Evolutionary conservation across 1,284 basidiomycete genomes (phyloP), one percentile per base, ranked within the genome.

Genomic region (Tilletia caries): DNA sequence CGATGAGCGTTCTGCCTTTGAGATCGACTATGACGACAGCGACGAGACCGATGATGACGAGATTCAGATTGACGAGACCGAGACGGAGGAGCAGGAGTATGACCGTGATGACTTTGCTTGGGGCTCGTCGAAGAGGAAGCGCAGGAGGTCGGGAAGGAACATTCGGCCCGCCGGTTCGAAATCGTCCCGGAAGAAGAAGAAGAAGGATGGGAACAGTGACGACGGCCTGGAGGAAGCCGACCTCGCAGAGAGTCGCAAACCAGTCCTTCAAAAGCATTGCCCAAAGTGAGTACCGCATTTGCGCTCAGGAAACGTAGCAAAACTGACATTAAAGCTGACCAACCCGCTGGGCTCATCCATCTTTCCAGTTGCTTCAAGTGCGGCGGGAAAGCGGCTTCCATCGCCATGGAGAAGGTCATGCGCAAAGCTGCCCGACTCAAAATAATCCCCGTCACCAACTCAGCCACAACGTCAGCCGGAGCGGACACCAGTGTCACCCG

Each of bases 291-390:
- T 62, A n/a, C n/a, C 8, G 10, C 48, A 20, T 18, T 50, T 3
- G 18, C 48, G 23, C 23, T 50, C 48, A 50, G 48, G 34, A 3
- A 37, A 27, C 52, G 27, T 13, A 1, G 5, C 12, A 54, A 62
- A 20, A 23, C 29, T 2, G 5, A 6, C 27, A 58, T 4, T n/a
- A 23, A 0, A 6, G 32, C 58, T 62, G 29, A 32, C 33, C 32
- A 34, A 3, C 32, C 23, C 52, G 46, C 46, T 50, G 46, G 25
- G 20, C 4, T 50, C 46, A 6, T 13, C 15, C 12, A 1, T 33
- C 29, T 20, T 34, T 33, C 18, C 33, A 62, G 58, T 33, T 62
- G 58, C 58, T 62, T 33, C 15, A 62, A 37, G 33, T 62, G 58
- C n/a, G 58, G 58, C 27, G 20, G 34, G n/a, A 37, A 33, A 37